Percentiles rank a stretch among this genome's conserved stretches.
phyloP scores from a whole-genome alignment of 2,329 filamentous ascomycete species.

The Botrytis pseudocinerea region DNA sequence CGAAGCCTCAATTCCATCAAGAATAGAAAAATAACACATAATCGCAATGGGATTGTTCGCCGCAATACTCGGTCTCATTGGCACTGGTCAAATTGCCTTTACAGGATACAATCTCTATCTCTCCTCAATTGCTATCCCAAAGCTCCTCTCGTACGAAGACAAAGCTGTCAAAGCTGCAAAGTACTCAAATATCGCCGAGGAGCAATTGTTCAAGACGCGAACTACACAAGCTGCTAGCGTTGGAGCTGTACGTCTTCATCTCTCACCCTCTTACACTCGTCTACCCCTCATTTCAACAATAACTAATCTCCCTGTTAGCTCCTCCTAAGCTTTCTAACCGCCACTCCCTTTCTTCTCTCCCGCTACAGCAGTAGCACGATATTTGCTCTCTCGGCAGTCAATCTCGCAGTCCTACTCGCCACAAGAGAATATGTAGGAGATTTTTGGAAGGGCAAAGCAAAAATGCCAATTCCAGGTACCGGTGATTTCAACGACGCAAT shows the following conservation, averaged over 20 bases:
- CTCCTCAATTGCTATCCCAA: constrained; percentile 47
- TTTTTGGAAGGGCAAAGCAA: constrained; percentile 17
- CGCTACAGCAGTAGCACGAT: neutral
- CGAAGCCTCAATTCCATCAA: neutral
- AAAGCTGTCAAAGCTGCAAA: constrained; percentile 47
- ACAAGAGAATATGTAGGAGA: constrained; percentile 15
- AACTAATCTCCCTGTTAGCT: neutral
- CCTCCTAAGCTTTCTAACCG: neutral
- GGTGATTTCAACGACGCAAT: constrained; percentile 17
- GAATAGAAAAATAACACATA: neutral
- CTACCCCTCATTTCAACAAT: neutral
- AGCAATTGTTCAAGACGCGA: constrained; percentile 48
- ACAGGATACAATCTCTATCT: constrained; percentile 47
- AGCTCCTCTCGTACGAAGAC: constrained; percentile 49
- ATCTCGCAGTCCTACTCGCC: neutral
- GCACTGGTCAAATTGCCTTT: constrained; percentile 42
- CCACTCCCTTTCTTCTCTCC: neutral
- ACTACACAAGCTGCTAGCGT: constrained; percentile 43
- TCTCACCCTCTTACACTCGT: neutral
- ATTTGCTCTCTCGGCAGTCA: neutral
- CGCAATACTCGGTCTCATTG: constrained; percentile 14
- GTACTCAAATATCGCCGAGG: constrained; percentile 46
- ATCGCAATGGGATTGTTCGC: constrained; percentile 1
- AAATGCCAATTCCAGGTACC: constrained; percentile 2
- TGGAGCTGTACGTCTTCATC: constrained; percentile 11